phyloP scores from a whole-genome alignment of 768 basidiomycete genomes.

The Boletellus sp. region DNA sequence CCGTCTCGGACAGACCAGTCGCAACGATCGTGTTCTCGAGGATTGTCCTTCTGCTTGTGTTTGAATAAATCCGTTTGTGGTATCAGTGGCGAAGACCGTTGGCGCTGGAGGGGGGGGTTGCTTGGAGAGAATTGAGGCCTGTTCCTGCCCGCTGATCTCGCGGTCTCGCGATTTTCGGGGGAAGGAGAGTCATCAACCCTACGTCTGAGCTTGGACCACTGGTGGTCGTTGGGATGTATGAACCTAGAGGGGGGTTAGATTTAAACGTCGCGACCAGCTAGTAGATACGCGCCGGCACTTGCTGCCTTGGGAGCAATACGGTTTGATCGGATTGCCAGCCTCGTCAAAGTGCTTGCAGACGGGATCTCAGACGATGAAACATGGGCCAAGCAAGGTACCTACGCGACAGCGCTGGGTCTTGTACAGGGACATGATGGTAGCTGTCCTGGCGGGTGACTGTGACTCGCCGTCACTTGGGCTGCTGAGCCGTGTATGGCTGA shows the following conservation, averaged over 20 bases:
- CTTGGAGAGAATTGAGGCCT: constrained; percentile 16
- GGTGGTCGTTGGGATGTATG: constrained; percentile 47
- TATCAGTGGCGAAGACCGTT: constrained; percentile 35
- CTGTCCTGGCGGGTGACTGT: constrained; percentile 15
- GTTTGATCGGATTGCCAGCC: constrained; percentile 39
- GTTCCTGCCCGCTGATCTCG: constrained; percentile 23
- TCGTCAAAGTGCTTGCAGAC: constrained; percentile 45
- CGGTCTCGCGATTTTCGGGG: constrained; percentile 20
- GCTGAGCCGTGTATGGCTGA: background rate
- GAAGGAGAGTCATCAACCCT: constrained; percentile 15
- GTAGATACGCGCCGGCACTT: constrained; percentile 44
- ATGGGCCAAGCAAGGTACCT: constrained; percentile 19
- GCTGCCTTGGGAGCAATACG: constrained; percentile 45
- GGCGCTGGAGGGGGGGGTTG: constrained; percentile 17
- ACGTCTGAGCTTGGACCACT: constrained; percentile 34
- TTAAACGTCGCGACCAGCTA: constrained; percentile 3
- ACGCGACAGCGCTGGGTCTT: constrained; percentile 50
- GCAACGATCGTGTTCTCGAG: constrained; percentile 22
- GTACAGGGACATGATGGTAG: constrained; percentile 32
- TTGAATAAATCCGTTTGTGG: constrained; percentile 45
- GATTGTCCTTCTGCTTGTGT: constrained; percentile 22
- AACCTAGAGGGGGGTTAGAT: constrained; percentile 33
- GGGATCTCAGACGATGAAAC: constrained; percentile 12
- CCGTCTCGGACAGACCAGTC: constrained; percentile 18
- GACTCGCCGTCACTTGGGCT: constrained; percentile 13